These are phyloP conservation scores for Persicaria maculosa DNA, from an alignment of 148 eudicot species.

Conservation along the genomic window DNA sequence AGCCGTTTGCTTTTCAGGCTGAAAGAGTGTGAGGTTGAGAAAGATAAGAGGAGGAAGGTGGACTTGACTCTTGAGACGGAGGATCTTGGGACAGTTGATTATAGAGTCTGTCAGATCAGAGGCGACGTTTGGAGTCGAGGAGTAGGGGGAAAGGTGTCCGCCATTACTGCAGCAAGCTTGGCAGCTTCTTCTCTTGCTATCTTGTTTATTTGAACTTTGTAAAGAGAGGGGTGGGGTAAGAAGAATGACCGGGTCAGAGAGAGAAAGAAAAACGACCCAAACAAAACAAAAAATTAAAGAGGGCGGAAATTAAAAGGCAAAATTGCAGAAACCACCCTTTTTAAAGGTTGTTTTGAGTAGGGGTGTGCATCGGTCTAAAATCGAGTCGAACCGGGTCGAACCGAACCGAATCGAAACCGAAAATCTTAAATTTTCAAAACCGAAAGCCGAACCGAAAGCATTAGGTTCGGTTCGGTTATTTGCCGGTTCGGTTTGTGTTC, in stretches of 20 bases:
- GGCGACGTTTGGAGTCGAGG: slow-evolving; percentile 7
- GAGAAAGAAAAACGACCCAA: too few species aligned
- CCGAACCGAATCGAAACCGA: too few species aligned
- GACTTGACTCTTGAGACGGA: background rate
- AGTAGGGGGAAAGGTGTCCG: slow-evolving; percentile 14
- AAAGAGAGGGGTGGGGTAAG: background rate
- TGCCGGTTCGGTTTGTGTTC: too few species aligned
- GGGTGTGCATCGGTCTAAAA: too few species aligned
- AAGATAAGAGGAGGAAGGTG: background rate
- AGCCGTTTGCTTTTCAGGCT: background rate
- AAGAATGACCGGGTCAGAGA: background rate
- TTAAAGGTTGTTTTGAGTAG: too few species aligned
- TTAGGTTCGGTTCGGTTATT: too few species aligned
- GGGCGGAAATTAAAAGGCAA: too few species aligned
- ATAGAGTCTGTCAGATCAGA: slow-evolving; percentile 10
- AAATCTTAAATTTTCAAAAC: too few species aligned
- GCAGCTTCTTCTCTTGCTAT: background rate
- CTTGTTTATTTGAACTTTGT: background rate
- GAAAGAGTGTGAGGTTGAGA: background rate
- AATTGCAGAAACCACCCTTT: too few species aligned
- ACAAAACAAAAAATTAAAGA: too few species aligned
- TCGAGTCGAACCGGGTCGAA: too few species aligned
- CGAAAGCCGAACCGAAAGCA: too few species aligned
- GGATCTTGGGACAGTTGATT: slow-evolving; percentile 10
- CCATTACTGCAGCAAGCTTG: slow-evolving; percentile 18